Evolutionary conservation across 208 protist species (phyloP).

Genomic region (Novymonas esmeraldas): DNA sequence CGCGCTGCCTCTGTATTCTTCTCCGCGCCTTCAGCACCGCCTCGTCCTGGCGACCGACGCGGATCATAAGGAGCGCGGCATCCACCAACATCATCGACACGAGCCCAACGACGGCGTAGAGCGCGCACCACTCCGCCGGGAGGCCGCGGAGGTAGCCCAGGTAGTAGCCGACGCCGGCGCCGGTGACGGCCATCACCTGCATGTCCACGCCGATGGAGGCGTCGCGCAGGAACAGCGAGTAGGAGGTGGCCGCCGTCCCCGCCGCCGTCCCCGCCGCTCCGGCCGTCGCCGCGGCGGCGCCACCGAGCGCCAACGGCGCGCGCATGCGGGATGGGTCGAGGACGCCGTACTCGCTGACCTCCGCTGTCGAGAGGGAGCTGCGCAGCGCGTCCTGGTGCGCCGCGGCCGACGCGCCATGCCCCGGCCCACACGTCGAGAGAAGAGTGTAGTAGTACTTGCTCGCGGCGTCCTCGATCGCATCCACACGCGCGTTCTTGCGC

Average conservation of each 20-base stretch:
- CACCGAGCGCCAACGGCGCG: background rate
- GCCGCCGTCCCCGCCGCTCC: background rate
- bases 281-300: background rate
- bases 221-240: conserved; percentile 58
- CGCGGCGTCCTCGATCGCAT: conserved; percentile 54
- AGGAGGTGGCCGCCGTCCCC: conserved; percentile 30
- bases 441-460: conserved; percentile 58
- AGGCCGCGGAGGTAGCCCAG: conserved; percentile 56
- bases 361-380: conserved; percentile 15
- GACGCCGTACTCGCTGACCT: conserved; percentile 34
- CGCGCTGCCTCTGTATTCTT: conserved; percentile 24
- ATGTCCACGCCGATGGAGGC: conserved; percentile 79
- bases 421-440: conserved; percentile 23
- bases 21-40: conserved; percentile 27
- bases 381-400: conserved; percentile 27
- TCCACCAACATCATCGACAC: conserved; percentile 80
- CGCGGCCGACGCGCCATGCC: conserved; percentile 23
- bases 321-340: conserved; percentile 31
- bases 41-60: conserved; percentile 57
- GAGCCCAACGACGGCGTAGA: conserved; percentile 62
- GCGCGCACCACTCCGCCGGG: conserved; percentile 49
- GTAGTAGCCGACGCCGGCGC: conserved; percentile 74
- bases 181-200: conserved; percentile 71
- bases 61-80: conserved; percentile 65
- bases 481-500: conserved; percentile 71